Percentiles rank a stretch among this genome's conserved stretches.
Evolutionary conservation across 2,329 filamentous ascomycete species (phyloP).

Genomic region (Aspergillus carbonarius): DNA sequence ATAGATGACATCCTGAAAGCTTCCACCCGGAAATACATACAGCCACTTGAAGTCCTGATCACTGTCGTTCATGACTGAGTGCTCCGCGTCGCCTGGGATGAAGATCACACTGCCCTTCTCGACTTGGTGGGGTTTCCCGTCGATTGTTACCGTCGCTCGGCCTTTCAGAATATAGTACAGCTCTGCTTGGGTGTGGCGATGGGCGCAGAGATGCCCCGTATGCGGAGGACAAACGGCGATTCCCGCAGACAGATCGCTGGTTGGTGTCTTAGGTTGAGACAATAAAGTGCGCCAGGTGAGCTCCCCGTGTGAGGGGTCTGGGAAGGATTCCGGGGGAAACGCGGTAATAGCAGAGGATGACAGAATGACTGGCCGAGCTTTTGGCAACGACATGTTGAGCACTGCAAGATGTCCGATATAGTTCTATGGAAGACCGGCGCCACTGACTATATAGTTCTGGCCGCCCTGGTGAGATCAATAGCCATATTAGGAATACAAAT

Average conservation of each 20-base stretch:
- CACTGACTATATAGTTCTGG: too few relatives aligned
- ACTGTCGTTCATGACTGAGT: constrained; percentile 38
- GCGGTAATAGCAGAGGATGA: background rate
- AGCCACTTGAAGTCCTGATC: constrained; percentile 38
- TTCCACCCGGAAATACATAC: constrained; percentile 42
- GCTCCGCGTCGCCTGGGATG: constrained; percentile 46
- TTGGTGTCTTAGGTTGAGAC: constrained; percentile 34
- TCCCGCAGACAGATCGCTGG: constrained; percentile 39
- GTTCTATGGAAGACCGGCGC: too few relatives aligned
- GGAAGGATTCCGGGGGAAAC: constrained; percentile 18
- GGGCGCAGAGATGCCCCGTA: constrained; percentile 37
- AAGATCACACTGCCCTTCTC: constrained; percentile 38
- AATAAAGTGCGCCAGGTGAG: constrained; percentile 45
- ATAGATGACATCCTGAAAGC: constrained; percentile 43
- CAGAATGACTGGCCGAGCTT: background rate
- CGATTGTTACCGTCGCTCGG: constrained; percentile 37
- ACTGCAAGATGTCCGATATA: too few relatives aligned
- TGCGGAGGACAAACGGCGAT: constrained; percentile 36
- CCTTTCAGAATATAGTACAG: constrained; percentile 45
- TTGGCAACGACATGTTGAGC: background rate
- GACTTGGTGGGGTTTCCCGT: constrained; percentile 36
- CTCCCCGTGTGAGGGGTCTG: constrained; percentile 8
- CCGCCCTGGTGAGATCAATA: too few relatives aligned
- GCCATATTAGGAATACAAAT: too few relatives aligned
- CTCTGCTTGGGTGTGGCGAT: constrained; percentile 46